Evolutionary conservation across 129 eudicot genomes (phyloP).

Genomic region (Gnaphalium uliginosum): DNA sequence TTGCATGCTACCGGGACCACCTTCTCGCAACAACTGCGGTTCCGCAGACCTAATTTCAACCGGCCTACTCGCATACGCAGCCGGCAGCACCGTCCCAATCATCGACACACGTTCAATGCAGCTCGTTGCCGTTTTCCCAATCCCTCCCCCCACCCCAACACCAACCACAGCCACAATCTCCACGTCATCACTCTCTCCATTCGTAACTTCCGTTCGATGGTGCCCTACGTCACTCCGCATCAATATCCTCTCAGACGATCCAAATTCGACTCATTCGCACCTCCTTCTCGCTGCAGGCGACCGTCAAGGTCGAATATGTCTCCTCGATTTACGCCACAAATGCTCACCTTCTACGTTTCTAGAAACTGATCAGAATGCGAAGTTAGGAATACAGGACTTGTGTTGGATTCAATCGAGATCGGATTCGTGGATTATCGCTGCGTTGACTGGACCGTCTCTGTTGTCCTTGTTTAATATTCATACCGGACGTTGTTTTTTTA

Average conservation of each 20-base stretch:
- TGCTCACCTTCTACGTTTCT: conserved; percentile 49
- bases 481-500: conserved; percentile 73
- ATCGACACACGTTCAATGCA: conserved; percentile 81
- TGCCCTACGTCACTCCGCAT: conserved; percentile 65
- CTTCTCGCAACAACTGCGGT: conserved; percentile 79
- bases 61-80: conserved; percentile 76
- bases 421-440: conserved; percentile 77
- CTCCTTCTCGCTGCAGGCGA: conserved; percentile 86
- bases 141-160: conserved; percentile 62
- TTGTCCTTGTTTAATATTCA: conserved; percentile 53
- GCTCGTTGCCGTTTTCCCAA: conserved; percentile 60
- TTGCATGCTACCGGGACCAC: conserved; percentile 85
- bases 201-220: conserved; percentile 86
- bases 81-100: conserved; percentile 74
- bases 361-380: conserved; percentile 40
- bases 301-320: conserved; percentile 81
- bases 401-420: conserved; percentile 72
- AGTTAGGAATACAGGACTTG: conserved; percentile 74
- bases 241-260: conserved; percentile 48
- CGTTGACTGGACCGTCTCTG: conserved; percentile 62
- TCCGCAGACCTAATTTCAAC: conserved; percentile 62
- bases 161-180: conserved; percentile 17
- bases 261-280: conserved; percentile 49
- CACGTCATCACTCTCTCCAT: conserved; percentile 60
- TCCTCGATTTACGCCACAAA: conserved; percentile 58